These are phyloP conservation scores for Cicer judaicum DNA, from an alignment of 306 rosid genomes.

Conservation along the genomic window DNA sequence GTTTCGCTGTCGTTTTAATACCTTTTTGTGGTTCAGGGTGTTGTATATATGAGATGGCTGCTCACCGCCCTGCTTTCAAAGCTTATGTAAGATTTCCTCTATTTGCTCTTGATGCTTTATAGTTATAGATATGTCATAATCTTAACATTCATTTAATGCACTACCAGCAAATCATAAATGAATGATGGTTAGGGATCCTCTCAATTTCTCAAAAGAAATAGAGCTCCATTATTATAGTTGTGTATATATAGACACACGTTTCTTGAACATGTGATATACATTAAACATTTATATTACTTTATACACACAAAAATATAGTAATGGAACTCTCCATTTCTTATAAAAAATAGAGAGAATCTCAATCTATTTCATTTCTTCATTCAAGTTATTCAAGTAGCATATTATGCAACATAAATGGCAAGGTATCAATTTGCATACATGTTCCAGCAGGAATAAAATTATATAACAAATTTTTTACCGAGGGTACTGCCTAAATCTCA, in stretches of 20 bases:
- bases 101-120: constrained; percentile 38
- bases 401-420: constrained; percentile 1
- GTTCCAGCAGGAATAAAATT: constrained; percentile 1
- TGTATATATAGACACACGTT: too few species aligned
- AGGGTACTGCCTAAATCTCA: not conserved
- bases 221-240: too few species aligned
- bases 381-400: constrained; percentile 14
- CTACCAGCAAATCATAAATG: constrained; percentile 4
- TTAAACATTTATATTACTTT: too few species aligned
- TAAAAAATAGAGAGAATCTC: too few species aligned
- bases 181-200: not conserved
- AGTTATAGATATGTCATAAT: constrained; percentile 10
- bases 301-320: too few species aligned
- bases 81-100: constrained; percentile 80
- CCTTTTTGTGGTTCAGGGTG: constrained; percentile 67
- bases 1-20: constrained; percentile 46
- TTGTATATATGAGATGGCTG: constrained; percentile 97
- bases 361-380: constrained; percentile 22
- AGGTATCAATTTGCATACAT: not conserved
- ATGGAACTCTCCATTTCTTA: too few species aligned
- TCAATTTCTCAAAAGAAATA: too few species aligned
- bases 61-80: constrained; percentile 94
- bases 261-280: too few species aligned
- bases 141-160: constrained; percentile 22
- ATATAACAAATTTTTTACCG: not conserved